phyloP scores from a whole-genome alignment of 306 rosid species.

The Cucurbita maxima region DNA sequence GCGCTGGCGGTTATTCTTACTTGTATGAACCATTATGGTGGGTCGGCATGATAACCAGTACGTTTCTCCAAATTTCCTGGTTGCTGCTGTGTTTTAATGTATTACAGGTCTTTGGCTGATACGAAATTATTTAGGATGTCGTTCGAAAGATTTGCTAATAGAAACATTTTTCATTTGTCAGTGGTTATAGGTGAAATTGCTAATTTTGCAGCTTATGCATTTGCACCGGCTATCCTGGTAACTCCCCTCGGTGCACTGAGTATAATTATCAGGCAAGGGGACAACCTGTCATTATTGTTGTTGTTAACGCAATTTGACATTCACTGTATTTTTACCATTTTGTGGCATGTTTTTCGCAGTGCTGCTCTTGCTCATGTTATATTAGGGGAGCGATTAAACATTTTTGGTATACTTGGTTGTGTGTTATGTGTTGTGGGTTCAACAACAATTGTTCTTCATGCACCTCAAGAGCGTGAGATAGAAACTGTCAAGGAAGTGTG shows the following conservation, averaged over 20 bases:
- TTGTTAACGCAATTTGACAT: background rate
- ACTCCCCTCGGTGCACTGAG: conserved; percentile 8
- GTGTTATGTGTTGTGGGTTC: conserved; percentile 9
- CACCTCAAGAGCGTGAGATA: conserved; percentile 8
- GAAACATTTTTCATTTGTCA: background rate
- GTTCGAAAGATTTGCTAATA: background rate
- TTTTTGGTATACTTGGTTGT: conserved; percentile 8
- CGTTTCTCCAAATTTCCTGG: conserved; percentile 7
- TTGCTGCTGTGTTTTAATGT: background rate
- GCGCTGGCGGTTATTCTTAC: conserved; percentile 48
- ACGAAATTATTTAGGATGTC: background rate
- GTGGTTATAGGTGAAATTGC: conserved; percentile 3
- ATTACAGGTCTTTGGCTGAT: background rate
- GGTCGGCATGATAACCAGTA: conserved; percentile 51
- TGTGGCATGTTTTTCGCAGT: conserved; percentile 1
- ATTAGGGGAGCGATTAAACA: conserved; percentile 5
- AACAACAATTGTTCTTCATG: conserved; percentile 8
- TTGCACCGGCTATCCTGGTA: conserved; percentile 8
- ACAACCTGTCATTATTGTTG: background rate
- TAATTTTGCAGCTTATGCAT: conserved; percentile 9
- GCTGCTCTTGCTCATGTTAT: conserved; percentile 9
- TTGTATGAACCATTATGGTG: conserved; percentile 53
- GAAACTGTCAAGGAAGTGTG: conserved; percentile 3
- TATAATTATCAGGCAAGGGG: conserved; percentile 7
- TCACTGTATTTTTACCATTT: background rate